phyloP scores from a whole-genome alignment of 176 grass and related monocot species.

The Carex parvula region DNA sequence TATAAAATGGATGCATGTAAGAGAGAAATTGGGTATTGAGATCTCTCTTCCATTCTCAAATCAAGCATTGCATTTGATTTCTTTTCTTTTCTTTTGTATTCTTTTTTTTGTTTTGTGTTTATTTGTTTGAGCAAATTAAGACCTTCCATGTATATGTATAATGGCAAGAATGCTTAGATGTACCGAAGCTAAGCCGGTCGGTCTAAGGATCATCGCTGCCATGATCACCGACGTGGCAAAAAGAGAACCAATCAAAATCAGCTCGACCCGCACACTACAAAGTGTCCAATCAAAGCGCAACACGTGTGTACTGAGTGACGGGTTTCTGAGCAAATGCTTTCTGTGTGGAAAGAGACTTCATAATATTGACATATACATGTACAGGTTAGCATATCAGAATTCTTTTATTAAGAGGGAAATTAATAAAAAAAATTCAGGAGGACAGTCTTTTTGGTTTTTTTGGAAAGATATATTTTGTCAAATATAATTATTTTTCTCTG shows the following conservation, averaged over 20 bases:
- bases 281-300: background rate
- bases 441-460: background rate
- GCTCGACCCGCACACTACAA: background rate
- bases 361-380: conserved; percentile 13
- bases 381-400: background rate
- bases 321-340: background rate
- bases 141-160: background rate
- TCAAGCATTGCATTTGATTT: background rate
- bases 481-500: background rate
- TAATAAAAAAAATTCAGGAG: background rate
- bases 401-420: background rate
- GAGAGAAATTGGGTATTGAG: background rate
- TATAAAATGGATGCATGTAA: background rate
- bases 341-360: conserved; percentile 6
- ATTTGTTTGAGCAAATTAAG: background rate
- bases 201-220: background rate
- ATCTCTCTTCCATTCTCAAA: background rate
- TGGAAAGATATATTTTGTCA: background rate
- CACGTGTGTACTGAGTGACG: background rate
- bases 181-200: background rate
- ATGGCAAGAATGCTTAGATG: background rate
- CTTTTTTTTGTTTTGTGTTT: background rate
- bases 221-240: background rate
- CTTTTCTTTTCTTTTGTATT: background rate
- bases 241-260: background rate